Conservation (phyloP, 192 early-diverging fungal species). For the Backusella westeae region DNA sequence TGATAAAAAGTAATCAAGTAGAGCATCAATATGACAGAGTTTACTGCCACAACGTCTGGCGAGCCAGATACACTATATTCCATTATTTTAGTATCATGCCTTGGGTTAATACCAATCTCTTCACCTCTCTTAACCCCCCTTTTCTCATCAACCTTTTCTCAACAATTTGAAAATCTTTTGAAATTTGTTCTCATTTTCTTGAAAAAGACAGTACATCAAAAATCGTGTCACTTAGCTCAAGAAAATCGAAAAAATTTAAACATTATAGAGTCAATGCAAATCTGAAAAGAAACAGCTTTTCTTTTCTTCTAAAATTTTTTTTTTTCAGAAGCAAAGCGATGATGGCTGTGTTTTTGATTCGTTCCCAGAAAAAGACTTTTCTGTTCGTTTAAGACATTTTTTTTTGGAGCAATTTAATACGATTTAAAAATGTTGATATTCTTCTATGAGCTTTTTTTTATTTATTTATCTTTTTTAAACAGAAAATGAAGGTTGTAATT, state of each 20-base stretch:
- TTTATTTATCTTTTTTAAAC: conserved; percentile 1
- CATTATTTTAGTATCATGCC: no score
- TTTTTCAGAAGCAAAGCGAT: background rate
- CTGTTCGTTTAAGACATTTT: background rate
- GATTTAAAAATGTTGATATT: background rate
- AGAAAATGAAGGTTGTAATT: no score
- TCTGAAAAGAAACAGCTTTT: background rate
- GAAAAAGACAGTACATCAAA: background rate
- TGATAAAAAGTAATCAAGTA: no score
- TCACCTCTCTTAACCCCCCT: no score
- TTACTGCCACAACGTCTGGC: no score
- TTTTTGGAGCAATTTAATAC: background rate
- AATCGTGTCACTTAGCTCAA: background rate
- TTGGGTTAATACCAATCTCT: no score
- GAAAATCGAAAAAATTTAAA: background rate
- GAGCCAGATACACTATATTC: no score
- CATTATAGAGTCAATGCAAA: background rate
- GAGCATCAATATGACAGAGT: no score
- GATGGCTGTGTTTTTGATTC: background rate
- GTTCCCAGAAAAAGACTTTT: background rate
- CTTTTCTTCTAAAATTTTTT: background rate
- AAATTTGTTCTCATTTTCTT: no score
- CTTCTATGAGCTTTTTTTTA: background rate
- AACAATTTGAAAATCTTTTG: no score
- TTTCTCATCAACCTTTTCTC: no score